A percentile compares a stretch with the other conserved stretches of the same genome.
Conservation (phyloP, 345 rosid genomes). For the Kernera saxatilis region DNA sequence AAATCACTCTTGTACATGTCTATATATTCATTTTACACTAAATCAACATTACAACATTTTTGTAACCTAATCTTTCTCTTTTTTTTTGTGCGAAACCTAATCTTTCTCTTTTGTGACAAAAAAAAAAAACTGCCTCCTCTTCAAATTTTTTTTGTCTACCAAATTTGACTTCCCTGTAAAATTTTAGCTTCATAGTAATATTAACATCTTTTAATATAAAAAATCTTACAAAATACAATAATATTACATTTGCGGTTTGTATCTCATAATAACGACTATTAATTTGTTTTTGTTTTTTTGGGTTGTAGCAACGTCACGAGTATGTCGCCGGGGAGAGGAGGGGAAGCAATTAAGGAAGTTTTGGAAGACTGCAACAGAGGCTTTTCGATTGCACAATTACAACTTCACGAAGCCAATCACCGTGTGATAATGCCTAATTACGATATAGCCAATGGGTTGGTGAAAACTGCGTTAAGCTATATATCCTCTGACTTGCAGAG, state of each 20-base stretch:
- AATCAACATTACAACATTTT: no score
- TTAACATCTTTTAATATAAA: no score
- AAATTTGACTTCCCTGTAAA: neutral
- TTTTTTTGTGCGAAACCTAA: no score
- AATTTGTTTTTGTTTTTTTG: no score
- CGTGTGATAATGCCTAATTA: neutral
- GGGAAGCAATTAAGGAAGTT: neutral
- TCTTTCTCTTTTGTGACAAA: no score
- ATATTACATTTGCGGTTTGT: no score
- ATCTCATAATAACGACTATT: no score
- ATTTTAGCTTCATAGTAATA: no score
- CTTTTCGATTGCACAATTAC: neutral
- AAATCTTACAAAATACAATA: no score
- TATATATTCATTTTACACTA: neutral
- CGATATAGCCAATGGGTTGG: neutral
- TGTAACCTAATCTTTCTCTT: no score
- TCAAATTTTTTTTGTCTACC: no score
- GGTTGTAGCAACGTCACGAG: neutral
- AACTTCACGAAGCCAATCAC: neutral
- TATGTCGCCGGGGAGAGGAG: neutral
- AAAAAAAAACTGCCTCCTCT: no score
- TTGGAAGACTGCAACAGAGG: neutral
- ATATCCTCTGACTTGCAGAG: neutral
- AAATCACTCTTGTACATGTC: neutral
- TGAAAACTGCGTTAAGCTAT: neutral